Base-by-base conservation (phyloP, 129 eudicot genomes). In the Tanacetum coccineum region DNA sequence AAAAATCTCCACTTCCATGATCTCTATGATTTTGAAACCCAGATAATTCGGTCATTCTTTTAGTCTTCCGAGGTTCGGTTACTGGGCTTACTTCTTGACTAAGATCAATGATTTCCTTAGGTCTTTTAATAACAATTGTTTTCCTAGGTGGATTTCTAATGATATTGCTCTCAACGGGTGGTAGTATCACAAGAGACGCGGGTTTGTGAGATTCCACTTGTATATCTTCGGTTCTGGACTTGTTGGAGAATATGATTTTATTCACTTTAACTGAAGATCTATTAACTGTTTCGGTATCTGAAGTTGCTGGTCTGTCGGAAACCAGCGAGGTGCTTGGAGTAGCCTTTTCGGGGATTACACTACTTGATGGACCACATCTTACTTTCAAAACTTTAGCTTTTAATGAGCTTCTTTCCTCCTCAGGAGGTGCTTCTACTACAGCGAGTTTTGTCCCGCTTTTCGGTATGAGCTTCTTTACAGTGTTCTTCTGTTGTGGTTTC, bases 371-470 rank as follows among this genome's bases (percentile, higher is more conserved):
- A 18, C 87, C 88, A 32, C 94, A 92, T 77, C 82, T 92, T 61
- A 92, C 95, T 62, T 92, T 92, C 63, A 92, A 68, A 76, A 79
- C 72, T 64, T 92, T 92, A n/a, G 91, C 88, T 76, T 86, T 88
- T 28, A 81, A 66, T 57, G 67, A 80, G 47, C 76, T 78, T 61
- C 64, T 80, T 4, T 88, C 96, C 1, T 86, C 96, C 60, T 92
- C 95, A 0, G 71, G 87, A 11, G 79, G 87, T 67, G 78, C 81
- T 75, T 91, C 98, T 36, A 86, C 74, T 10, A 77, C 77, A 7
- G 80, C 78, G 36, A 76, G 80, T 66, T 87, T 87, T 49, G 83
- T 45, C 11, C 76, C 76, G 58, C 82, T 73, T 80, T 83, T 84
- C n/a, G 77, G 82, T 47, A 82, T 46, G 18, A 71, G 78, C 62